These are phyloP conservation scores for Madurella mycetomatis DNA, from an alignment of 2,329 filamentous ascomycete genomes.

Conservation along the genomic window DNA sequence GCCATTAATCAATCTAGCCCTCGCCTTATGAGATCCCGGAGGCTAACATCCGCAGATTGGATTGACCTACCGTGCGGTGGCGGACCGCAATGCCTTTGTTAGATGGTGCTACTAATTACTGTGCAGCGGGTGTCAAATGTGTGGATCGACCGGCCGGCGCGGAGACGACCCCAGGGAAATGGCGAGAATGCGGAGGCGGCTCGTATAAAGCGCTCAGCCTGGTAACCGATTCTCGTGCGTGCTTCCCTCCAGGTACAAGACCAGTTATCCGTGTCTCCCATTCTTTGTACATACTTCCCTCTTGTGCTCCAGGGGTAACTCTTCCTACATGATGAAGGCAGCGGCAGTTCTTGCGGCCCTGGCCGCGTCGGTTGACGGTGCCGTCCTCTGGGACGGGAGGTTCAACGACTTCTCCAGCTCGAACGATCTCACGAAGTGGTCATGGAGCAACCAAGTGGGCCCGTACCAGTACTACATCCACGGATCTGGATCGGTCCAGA, in stretches of 20 bases:
- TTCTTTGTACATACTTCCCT: not conserved
- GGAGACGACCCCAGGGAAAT: not conserved
- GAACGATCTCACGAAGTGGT: conserved; percentile 57
- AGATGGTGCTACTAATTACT: conserved; percentile 5
- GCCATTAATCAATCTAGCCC: conserved; percentile 13
- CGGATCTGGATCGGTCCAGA: conserved; percentile 49
- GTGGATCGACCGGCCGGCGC: not conserved
- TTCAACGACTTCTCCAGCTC: conserved; percentile 56
- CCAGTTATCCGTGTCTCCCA: not conserved
- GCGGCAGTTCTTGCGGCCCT: conserved; percentile 15
- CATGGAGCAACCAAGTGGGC: conserved; percentile 63
- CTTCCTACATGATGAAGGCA: conserved; percentile 17
- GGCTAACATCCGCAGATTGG: conserved; percentile 21
- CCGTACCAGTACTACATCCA: conserved; percentile 76
- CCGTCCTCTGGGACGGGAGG: conserved; percentile 56
- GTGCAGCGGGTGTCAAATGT: conserved; percentile 2
- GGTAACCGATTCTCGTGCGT: not conserved
- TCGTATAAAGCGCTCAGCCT: not conserved
- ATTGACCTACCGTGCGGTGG: conserved; percentile 1
- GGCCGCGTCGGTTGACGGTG: conserved; percentile 19
- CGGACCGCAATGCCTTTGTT: conserved; percentile 15
- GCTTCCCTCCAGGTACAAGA: not conserved
- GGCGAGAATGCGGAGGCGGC: not conserved
- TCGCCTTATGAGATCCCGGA: conserved; percentile 14
- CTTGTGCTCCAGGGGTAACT: not conserved